A percentile compares a stretch with the other conserved stretches of the same genome.
Conservation (phyloP, 2,329 filamentous ascomycete genomes). For the Lasiodiplodia gonubiensis region DNA sequence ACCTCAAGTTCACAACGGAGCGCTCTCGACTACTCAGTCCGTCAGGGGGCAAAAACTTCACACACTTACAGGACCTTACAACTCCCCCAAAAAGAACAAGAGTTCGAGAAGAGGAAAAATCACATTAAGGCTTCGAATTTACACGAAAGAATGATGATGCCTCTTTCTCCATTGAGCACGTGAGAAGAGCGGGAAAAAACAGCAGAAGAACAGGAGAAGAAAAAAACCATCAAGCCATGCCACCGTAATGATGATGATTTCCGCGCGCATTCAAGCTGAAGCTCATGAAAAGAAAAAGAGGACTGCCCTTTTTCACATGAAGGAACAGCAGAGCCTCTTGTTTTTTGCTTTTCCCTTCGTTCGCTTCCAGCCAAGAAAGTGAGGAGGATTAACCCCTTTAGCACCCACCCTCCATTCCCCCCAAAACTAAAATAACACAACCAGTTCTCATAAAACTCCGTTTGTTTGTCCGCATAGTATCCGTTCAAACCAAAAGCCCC, state of each 20-base stretch:
- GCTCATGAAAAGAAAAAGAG: background rate
- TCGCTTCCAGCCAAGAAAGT: background rate
- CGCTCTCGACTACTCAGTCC: background rate
- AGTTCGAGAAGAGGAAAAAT: background rate
- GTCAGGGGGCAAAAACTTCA: background rate
- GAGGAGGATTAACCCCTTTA: background rate
- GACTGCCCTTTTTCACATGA: background rate
- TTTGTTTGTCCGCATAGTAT: conserved; percentile 9
- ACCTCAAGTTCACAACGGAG: background rate
- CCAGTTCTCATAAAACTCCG: conserved; percentile 21
- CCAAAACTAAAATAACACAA: background rate
- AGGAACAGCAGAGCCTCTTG: background rate
- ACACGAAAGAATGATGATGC: background rate
- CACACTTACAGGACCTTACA: background rate
- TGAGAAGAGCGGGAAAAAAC: background rate
- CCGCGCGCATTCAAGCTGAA: background rate
- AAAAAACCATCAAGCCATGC: background rate
- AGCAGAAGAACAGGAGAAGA: background rate
- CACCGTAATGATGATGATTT: conserved; percentile 6
- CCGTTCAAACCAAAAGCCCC: conserved; percentile 16
- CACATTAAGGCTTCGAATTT: conserved; percentile 7
- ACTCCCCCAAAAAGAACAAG: background rate
- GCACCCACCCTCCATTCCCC: background rate
- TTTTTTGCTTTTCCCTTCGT: background rate
- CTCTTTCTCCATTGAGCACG: conserved; percentile 12